Base-by-base conservation (phyloP, 2,329 filamentous ascomycete genomes). In the Ascochyta fabae region DNA sequence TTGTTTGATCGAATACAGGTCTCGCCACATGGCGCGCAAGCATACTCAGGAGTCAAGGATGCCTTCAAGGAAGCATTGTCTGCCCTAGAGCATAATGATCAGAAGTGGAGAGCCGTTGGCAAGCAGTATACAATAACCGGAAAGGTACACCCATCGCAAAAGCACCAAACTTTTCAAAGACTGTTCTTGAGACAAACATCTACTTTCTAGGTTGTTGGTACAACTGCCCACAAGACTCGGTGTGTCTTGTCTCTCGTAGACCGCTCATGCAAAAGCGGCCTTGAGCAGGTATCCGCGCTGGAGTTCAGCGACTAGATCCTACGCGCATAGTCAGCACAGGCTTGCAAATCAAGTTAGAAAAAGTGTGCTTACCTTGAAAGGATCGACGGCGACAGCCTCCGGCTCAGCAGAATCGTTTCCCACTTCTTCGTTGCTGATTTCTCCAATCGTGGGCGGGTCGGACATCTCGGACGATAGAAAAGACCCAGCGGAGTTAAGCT, bases 261-360 rank as follows among this genome's bases (percentile, higher is more conserved):
- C 22, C 10, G 16, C 2, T 41, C 26, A 55, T 38, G 51, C 52
- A 27, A 59, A 61, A 22, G 50, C 56, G 24, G 45, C 38, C 27
- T 53, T 59, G 16, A 58, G 44, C 8, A 61, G 12, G 9, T 50
- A 46, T 15, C 43, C 48, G 9, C 53, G 50, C 27, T 49, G 44
- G 12, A 61, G 48, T 33, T 54, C 51, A 10, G 42, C 41, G 19
- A 64, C n/a, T 0, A 64, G 35, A 7, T 52, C 24, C 59, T 62
- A 13, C 3, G 23, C 29, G 16, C 6, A 8, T 13, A 34, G 13
- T 51, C 29, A 48, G 35, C 15, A 33, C 8, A 23, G 7, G 22
- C 3, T 7, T 7, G 9, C 4, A 19, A 9, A 10, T 5, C 7
- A 12, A 6, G 1, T 4, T 2, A 10, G 4, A 15, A 19, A 6